phyloP scores from a whole-genome alignment of 2,329 filamentous ascomycete genomes.

The Fusarium odoratissimum region DNA sequence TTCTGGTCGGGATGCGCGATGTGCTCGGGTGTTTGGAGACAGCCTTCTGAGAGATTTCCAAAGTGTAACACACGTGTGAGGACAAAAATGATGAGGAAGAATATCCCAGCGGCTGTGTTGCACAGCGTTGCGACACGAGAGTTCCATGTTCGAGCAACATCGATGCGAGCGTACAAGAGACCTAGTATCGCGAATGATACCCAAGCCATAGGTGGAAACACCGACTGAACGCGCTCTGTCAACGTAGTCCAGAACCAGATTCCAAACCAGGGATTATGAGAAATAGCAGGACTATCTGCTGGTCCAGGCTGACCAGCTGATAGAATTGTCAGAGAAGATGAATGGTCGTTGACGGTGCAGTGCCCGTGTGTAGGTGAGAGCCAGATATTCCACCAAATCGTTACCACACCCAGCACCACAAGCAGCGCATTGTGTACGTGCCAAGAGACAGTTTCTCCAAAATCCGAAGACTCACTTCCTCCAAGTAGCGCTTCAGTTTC shows the following conservation, averaged over 20 bases:
- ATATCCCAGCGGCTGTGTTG: conserved; percentile 45
- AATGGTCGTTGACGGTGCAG: conserved; percentile 44
- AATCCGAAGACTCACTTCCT: background rate
- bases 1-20: conserved; percentile 47
- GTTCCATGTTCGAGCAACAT: conserved; percentile 50
- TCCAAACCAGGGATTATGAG: conserved; percentile 44
- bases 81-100: conserved; percentile 54
- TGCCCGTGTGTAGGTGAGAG: conserved; percentile 54
- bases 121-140: conserved; percentile 41
- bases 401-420: conserved; percentile 48
- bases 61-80: conserved; percentile 55
- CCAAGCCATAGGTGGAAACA: conserved; percentile 60
- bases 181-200: conserved; percentile 59
- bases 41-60: conserved; percentile 58
- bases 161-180: conserved; percentile 56
- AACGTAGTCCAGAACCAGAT: conserved; percentile 57
- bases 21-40: conserved; percentile 55
- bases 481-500: conserved; percentile 48
- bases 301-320: background rate
- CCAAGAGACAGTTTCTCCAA: conserved; percentile 50
- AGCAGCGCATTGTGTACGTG: conserved; percentile 55
- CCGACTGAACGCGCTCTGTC: conserved; percentile 49
- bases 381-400: conserved; percentile 62
- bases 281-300: conserved; percentile 18
- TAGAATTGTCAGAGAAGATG: background rate